A percentile compares a stretch with the other conserved stretches of the same genome.
Conservation (phyloP, 257 asterid species). For the Primulina huaijiensis region DNA sequence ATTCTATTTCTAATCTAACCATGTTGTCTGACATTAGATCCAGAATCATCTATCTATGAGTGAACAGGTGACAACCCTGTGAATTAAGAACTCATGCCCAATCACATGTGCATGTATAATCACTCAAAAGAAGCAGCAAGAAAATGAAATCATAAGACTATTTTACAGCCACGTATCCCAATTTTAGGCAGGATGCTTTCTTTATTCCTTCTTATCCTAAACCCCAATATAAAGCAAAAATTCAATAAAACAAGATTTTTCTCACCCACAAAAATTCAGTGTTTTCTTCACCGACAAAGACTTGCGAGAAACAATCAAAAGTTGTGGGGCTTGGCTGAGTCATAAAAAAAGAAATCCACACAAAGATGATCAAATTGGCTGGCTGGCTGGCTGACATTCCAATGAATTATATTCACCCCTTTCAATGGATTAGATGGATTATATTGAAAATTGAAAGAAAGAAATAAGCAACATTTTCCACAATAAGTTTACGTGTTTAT, state of each 20-base stretch:
- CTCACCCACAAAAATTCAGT: slow-evolving; percentile 38
- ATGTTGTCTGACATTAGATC: background rate
- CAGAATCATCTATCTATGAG: background rate
- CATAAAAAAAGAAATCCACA: slow-evolving; percentile 43
- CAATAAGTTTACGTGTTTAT: background rate
- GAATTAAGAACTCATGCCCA: slow-evolving; percentile 19
- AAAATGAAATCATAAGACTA: slow-evolving; percentile 19
- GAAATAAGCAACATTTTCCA: background rate
- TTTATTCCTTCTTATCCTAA: slow-evolving; percentile 38
- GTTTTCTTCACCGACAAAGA: slow-evolving; percentile 26
- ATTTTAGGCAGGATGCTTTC: slow-evolving; percentile 13
- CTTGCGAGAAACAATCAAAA: slow-evolving; percentile 26
- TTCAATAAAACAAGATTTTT: slow-evolving; percentile 14
- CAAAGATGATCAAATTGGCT: slow-evolving; percentile 34
- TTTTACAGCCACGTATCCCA: slow-evolving; percentile 32
- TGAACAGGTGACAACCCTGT: too few relatives aligned
- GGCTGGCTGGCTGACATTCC: slow-evolving; percentile 22
- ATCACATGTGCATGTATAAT: slow-evolving; percentile 14
- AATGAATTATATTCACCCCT: slow-evolving; percentile 15
- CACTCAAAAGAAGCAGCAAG: slow-evolving; percentile 4
- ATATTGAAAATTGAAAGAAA: background rate
- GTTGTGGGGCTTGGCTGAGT: slow-evolving; percentile 31
- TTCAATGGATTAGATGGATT: slow-evolving; percentile 8
- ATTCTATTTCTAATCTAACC: background rate
- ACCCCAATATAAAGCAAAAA: slow-evolving; percentile 23